phyloP scores from a whole-genome alignment of 495 filamentous ascomycete genomes.

The Talaromyces liani region DNA sequence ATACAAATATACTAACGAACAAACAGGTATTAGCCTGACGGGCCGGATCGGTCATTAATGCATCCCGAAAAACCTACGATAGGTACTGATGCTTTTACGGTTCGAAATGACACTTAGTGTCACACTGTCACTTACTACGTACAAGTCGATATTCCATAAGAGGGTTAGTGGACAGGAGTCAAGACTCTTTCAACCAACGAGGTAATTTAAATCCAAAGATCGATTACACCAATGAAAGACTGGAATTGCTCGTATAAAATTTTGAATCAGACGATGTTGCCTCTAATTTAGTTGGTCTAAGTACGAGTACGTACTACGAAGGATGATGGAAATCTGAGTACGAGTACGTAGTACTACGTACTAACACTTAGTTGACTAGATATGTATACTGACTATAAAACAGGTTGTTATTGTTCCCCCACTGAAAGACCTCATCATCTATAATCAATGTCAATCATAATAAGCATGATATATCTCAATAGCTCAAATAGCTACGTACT shows the following conservation, averaged over 20 bases:
- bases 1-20: not conserved
- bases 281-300: not conserved
- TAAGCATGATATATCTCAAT: not conserved
- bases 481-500: not conserved
- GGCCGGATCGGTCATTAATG: slow-evolving; percentile 2
- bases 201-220: not conserved
- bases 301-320: not conserved
- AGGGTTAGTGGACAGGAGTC: not conserved
- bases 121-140: no score
- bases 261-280: not conserved
- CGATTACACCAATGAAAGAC: not conserved
- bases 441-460: not conserved
- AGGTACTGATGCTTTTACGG: not conserved
- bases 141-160: not conserved
- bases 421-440: not conserved
- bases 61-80: slow-evolving; percentile 1
- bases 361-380: not conserved
- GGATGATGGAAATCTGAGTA: not conserved
- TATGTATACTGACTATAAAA: not conserved
- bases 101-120: not conserved
- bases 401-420: not conserved
- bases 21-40: not conserved
- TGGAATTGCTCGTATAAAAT: not conserved
- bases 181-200: not conserved
- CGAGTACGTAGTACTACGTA: not conserved